These are phyloP conservation scores for Atalantia buxifolia DNA, from an alignment of 345 rosid species.

Conservation along the genomic window DNA sequence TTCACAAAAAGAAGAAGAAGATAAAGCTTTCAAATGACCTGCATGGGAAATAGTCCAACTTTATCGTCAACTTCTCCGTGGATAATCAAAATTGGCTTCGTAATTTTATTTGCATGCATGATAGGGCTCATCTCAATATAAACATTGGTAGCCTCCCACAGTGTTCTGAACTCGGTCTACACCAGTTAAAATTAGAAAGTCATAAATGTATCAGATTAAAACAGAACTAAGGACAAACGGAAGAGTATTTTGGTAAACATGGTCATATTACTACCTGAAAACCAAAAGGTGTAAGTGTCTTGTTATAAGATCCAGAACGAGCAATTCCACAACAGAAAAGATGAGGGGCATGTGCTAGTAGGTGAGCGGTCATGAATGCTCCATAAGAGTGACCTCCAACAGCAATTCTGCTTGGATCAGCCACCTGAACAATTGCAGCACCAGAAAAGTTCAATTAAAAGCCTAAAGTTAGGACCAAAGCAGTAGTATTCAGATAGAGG, in stretches of 20 bases:
- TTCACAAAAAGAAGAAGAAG: background rate
- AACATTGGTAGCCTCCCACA: conserved; percentile 84
- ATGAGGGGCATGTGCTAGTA: conserved; percentile 96
- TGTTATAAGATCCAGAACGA: conserved; percentile 96
- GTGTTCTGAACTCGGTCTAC: conserved; percentile 96
- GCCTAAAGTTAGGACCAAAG: conserved; percentile 1
- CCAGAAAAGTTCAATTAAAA: conserved; percentile 16
- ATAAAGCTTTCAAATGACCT: conserved; percentile 39
- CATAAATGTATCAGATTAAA: conserved; percentile 12
- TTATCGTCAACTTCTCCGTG: conserved; percentile 98
- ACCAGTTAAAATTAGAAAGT: conserved; percentile 11
- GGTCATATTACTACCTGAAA: conserved; percentile 62
- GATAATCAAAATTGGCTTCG: conserved; percentile 89
- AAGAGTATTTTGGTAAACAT: background rate
- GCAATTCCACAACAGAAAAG: conserved; percentile 94
- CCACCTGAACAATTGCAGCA: conserved; percentile 56
- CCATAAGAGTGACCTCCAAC: conserved; percentile 99
- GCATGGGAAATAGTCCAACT: conserved; percentile 95
- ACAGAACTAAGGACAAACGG: background rate
- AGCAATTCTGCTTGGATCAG: conserved; percentile 82
- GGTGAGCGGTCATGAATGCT: conserved; percentile 99
- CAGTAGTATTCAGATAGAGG: background rate
- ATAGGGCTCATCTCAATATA: conserved; percentile 99
- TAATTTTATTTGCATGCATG: conserved; percentile 90
- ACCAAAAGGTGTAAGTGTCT: conserved; percentile 98